Base-by-base conservation (phyloP, 2,329 filamentous ascomycete genomes). In the Fusarium multiceps region DNA sequence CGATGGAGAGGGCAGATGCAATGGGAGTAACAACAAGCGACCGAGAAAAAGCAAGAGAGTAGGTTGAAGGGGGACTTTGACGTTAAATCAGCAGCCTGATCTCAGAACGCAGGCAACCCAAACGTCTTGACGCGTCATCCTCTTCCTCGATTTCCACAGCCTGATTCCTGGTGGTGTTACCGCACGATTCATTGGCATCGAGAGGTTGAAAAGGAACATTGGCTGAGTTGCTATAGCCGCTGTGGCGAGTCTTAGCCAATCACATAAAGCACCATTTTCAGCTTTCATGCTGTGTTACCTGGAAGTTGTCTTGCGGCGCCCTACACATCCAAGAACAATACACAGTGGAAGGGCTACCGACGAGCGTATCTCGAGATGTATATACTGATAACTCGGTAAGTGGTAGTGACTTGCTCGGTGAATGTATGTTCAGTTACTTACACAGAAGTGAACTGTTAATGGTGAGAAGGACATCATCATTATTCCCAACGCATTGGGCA, bases 231-330 rank as follows among this genome's bases (percentile, higher is more conserved):
- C n/a, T n/a, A n/a, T 4, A 37, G 18, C 34, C 34, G 18, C 34
- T 7, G 34, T 37, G 18, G 34, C 18, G 16, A n/a, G 1, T 4
- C 34, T 7, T n/a, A 18, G 1, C 34, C 34, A 37, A 37, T 37
- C 1, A n/a, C 12, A 3, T 6, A n/a, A 0, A 37, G 18, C 34
- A 37, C 34, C 2, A 3, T 10, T 11, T n/a, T n/a, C 34, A 37
- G 34, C 34, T 37, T 37, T 11, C 5, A 37, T 37, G 16, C 8
- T 34, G 32, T 34, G 32, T 11, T 3, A n/a, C 34, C 34, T 37
- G 5, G 34, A n/a, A n/a, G 9, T 37, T 18, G 16, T 18, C 9
- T 10, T n/a, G n/a, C n/a, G n/a, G n/a, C n/a, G n/a, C n/a, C n/a
- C n/a, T n/a, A n/a, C n/a, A n/a, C n/a, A n/a, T n/a, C n/a, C n/a